Conservation (phyloP, 2,329 filamentous ascomycete genomes). For the Aspergillus pseudotamarii region DNA sequence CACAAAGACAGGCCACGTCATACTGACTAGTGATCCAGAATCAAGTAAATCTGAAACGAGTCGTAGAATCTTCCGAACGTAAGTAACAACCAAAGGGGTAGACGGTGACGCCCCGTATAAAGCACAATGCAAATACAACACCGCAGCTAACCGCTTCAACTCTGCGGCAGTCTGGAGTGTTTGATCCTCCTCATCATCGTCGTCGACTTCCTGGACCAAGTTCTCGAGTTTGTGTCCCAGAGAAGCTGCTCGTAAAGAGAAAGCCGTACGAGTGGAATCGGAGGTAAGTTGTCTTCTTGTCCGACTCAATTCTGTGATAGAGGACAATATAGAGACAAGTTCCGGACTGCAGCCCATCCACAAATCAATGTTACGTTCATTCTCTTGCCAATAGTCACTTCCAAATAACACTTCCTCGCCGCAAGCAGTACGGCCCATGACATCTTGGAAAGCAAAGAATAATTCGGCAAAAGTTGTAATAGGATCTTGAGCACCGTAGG, state of each 20-base stretch:
- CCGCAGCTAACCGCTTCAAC: conserved; percentile 47
- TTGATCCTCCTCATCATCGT: conserved; percentile 34
- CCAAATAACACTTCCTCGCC: conserved; percentile 52
- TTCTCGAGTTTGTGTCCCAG: conserved; percentile 38
- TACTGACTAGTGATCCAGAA: conserved; percentile 34
- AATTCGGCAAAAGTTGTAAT: conserved; percentile 46
- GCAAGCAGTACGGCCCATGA: conserved; percentile 55
- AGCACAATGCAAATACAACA: conserved; percentile 51
- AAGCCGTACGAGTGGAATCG: conserved; percentile 26
- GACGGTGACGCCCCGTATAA: conserved; percentile 47
- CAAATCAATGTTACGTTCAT: conserved; percentile 42
- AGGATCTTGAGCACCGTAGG: conserved; percentile 22
- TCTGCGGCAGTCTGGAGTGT: conserved; percentile 43
- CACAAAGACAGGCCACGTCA: conserved; percentile 50
- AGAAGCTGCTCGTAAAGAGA: conserved; percentile 36
- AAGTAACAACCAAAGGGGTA: conserved; percentile 36
- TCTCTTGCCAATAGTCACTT: conserved; percentile 50
- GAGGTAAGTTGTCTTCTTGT: conserved; percentile 31
- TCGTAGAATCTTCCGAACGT: conserved; percentile 40
- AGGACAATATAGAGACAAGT: conserved; percentile 50
- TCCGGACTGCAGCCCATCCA: conserved; percentile 56
- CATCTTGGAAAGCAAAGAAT: conserved; percentile 57
- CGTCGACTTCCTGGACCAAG: conserved; percentile 37
- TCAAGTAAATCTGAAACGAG: conserved; percentile 38
- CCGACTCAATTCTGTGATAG: conserved; percentile 51